A percentile compares a stretch with the other conserved stretches of the same genome.
Conservation (phyloP, 2,329 filamentous ascomycete species). For the Colletotrichum endophyticum region DNA sequence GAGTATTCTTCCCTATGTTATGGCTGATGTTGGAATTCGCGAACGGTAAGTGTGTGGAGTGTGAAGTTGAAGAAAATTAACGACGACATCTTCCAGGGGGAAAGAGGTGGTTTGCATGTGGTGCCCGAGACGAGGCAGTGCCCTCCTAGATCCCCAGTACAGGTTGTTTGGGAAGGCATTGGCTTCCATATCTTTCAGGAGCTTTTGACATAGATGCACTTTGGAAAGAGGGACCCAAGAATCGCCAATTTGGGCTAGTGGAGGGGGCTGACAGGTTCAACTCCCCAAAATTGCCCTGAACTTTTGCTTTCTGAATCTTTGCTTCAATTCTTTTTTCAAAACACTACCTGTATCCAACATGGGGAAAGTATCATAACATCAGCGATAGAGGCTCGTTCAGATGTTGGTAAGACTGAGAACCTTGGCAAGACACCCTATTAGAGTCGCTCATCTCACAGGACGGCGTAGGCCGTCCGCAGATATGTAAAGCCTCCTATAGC, state of each 20-base stretch:
- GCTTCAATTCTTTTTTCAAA: background rate
- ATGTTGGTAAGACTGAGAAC: background rate
- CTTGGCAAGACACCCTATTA: background rate
- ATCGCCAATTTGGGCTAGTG: background rate
- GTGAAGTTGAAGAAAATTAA: background rate
- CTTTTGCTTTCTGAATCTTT: background rate
- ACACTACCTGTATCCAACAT: background rate
- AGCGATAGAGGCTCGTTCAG: background rate
- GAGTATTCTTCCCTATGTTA: rapidly evolving
- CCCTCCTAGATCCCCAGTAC: background rate
- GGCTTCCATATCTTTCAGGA: background rate
- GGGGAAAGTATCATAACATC: background rate
- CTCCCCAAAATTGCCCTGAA: background rate
- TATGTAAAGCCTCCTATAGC: rapidly evolving
- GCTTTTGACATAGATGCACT: background rate
- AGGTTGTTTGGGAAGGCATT: background rate
- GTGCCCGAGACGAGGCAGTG: background rate
- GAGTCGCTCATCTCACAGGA: background rate
- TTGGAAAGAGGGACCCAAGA: background rate
- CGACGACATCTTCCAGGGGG: background rate
- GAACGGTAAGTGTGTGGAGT: background rate
- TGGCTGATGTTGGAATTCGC: background rate
- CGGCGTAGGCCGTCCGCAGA: background rate
- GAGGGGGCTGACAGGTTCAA: background rate
- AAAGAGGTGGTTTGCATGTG: background rate